A percentile compares a stretch with the other conserved stretches of the same genome.
These are phyloP conservation scores for Chytriomyces hyalinus DNA, from an alignment of 192 early-diverging fungal genomes.

Conservation along the genomic window DNA sequence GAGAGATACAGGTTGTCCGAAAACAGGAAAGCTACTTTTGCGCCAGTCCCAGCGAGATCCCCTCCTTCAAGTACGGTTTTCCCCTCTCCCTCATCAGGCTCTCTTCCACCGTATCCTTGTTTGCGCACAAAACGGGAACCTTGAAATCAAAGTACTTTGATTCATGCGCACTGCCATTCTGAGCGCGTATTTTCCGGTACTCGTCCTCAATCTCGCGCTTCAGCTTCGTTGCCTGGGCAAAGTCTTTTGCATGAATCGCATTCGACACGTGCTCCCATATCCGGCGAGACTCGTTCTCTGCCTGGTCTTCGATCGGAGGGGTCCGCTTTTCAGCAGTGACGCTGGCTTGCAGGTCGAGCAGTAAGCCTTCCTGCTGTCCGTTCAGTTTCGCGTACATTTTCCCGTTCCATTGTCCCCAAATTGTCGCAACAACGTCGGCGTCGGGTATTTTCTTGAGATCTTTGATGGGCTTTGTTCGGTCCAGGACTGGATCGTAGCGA, in stretches of 20 bases:
- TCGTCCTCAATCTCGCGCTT: conserved; percentile 73
- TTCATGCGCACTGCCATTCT: conserved; percentile 55
- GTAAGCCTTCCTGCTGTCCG: conserved; percentile 39
- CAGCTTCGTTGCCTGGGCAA: conserved; percentile 62
- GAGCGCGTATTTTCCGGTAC: conserved; percentile 61
- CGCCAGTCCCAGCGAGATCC: neutral
- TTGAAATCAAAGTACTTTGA: conserved; percentile 67
- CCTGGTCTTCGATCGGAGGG: conserved; percentile 64
- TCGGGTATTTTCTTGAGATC: conserved; percentile 58
- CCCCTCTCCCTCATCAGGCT: conserved; percentile 16
- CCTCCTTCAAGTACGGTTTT: conserved; percentile 35
- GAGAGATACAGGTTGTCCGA: too few species aligned
- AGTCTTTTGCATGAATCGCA: conserved; percentile 64
- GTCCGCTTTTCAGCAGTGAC: conserved; percentile 56
- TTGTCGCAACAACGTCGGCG: conserved; percentile 57
- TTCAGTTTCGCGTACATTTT: conserved; percentile 49
- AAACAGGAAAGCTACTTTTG: too few species aligned
- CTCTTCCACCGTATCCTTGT: neutral
- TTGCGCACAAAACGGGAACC: conserved; percentile 9
- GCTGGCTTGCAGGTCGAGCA: conserved; percentile 62
- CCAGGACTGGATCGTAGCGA: conserved; percentile 59
- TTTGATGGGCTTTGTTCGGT: conserved; percentile 51
- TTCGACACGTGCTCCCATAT: conserved; percentile 68
- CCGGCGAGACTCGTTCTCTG: conserved; percentile 64
- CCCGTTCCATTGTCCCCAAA: conserved; percentile 71